These are phyloP conservation scores for Ganoderma sinense DNA, from an alignment of 1,284 basidiomycete genomes.

Conservation along the genomic window DNA sequence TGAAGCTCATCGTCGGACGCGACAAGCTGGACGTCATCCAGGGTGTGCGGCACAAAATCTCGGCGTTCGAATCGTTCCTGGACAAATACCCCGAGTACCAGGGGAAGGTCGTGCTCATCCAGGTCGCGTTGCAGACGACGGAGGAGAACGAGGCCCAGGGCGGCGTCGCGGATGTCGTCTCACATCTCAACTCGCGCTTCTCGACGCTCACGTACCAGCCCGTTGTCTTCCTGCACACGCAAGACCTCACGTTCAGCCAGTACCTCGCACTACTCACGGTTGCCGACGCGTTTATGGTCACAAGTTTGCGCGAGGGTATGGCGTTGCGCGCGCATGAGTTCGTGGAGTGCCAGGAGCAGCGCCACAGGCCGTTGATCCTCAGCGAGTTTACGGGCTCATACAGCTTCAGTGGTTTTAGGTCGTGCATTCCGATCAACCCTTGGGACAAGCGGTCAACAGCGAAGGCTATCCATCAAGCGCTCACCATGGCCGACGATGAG, in stretches of 20 bases:
- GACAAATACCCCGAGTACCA: conserved; percentile 82
- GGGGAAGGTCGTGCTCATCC: conserved; percentile 85
- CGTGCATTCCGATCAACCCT: conserved; percentile 86
- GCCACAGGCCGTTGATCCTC: conserved; percentile 76
- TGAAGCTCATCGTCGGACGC: conserved; percentile 86
- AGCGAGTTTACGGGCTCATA: conserved; percentile 91
- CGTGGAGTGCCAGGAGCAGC: conserved; percentile 81
- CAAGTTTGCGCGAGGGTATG: conserved; percentile 89
- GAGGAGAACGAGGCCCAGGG: conserved; percentile 80
- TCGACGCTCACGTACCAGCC: conserved; percentile 89
- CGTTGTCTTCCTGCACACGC: conserved; percentile 87
- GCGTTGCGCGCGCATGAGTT: conserved; percentile 84
- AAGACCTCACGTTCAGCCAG: conserved; percentile 87
- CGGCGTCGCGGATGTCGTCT: conserved; percentile 79
- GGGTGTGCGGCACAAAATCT: conserved; percentile 85
- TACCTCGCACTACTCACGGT: conserved; percentile 85
- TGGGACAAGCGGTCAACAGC: conserved; percentile 82
- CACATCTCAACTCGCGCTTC: conserved; percentile 85
- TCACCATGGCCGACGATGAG: conserved; percentile 83
- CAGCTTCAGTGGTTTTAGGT: conserved; percentile 85
- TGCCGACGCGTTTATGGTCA: conserved; percentile 89
- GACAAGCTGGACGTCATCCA: conserved; percentile 91
- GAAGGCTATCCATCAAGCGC: conserved; percentile 77
- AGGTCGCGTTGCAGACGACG: conserved; percentile 87
- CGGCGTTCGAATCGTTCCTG: conserved; percentile 86